Evolutionary conservation across 805 yeast genomes (phyloP).

Genomic region (Yamadazyma philogaea): DNA sequence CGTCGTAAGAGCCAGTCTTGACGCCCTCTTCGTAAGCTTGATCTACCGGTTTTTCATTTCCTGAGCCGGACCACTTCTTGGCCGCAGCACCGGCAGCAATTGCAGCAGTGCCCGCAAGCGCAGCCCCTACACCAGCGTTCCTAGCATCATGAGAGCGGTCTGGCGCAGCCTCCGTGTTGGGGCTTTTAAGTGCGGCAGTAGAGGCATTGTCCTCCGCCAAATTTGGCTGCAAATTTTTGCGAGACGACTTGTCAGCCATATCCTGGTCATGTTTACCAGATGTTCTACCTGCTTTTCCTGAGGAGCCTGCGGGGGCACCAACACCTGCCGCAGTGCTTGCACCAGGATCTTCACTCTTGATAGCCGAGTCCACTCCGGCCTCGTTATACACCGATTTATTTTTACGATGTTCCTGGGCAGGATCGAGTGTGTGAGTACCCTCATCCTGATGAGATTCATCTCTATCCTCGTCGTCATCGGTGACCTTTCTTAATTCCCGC

Average conservation of each 20-base stretch:
- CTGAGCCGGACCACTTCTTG: not conserved
- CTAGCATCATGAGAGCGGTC: not conserved
- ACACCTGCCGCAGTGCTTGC: not conserved
- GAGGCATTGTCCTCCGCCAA: conserved; percentile 9
- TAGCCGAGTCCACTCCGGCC: conserved; percentile 23
- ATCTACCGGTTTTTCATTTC: not conserved
- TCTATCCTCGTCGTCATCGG: not conserved
- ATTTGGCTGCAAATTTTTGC: conserved; percentile 2
- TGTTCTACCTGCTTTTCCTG: not conserved
- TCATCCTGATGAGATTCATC: not conserved
- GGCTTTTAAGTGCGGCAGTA: conserved; percentile 13
- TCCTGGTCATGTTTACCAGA: conserved; percentile 4
- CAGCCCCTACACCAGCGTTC: conserved; percentile 14
- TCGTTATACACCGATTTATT: conserved; percentile 34
- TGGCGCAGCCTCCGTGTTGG: conserved; percentile 11
- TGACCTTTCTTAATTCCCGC: not conserved
- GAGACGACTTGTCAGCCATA: not conserved
- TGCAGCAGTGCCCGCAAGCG: conserved; percentile 14
- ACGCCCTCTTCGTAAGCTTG: conserved; percentile 20
- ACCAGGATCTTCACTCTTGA: conserved; percentile 10
- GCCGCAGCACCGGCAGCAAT: conserved; percentile 9
- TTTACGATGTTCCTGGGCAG: conserved; percentile 22
- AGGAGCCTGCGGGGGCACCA: not conserved
- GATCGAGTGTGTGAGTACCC: conserved; percentile 16
- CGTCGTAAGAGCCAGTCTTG: conserved; percentile 19